These are phyloP conservation scores for Stromatinia cepivora DNA, from an alignment of 2,329 filamentous ascomycete species.

Conservation along the genomic window DNA sequence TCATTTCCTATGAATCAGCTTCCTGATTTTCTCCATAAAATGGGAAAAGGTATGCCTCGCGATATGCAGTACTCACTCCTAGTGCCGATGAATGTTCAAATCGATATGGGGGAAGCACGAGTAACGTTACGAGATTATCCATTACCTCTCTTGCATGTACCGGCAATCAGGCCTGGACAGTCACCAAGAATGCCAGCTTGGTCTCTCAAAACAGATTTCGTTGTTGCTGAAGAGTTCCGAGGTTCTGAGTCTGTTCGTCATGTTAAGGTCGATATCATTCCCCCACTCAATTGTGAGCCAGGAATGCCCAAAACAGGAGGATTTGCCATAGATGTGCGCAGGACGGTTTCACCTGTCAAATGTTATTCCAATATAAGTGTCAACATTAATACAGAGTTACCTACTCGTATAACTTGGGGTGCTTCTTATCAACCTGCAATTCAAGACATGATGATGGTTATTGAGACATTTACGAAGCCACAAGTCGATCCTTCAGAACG, in stretches of 20 bases:
- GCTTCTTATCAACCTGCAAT: conserved; percentile 97
- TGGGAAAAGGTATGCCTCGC: conserved; percentile 95
- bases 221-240: conserved; percentile 91
- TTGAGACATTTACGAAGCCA: conserved; percentile 96
- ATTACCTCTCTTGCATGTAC: conserved; percentile 86
- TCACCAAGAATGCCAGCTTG: conserved; percentile 78
- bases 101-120: conserved; percentile 87
- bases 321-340: conserved; percentile 82
- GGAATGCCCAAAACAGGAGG: conserved; percentile 57
- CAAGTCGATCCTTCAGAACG: conserved; percentile 90
- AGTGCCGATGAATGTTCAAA: conserved; percentile 83
- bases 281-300: conserved; percentile 60
- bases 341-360: conserved; percentile 93
- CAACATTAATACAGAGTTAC: conserved; percentile 88
- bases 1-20: conserved; percentile 82
- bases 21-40: conserved; percentile 78
- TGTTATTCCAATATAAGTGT: conserved; percentile 91
- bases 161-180: conserved; percentile 75
- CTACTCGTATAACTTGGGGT: conserved; percentile 94
- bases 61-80: conserved; percentile 89
- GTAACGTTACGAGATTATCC: conserved; percentile 92
- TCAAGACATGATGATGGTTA: conserved; percentile 99
- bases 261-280: conserved; percentile 81
- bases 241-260: conserved; percentile 76
- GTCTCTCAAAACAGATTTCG: conserved; percentile 85